Evolutionary conservation across 73 alveolate species (phyloP), one percentile per base, ranked within the genome.

Genomic region (Uronychia setigera): DNA sequence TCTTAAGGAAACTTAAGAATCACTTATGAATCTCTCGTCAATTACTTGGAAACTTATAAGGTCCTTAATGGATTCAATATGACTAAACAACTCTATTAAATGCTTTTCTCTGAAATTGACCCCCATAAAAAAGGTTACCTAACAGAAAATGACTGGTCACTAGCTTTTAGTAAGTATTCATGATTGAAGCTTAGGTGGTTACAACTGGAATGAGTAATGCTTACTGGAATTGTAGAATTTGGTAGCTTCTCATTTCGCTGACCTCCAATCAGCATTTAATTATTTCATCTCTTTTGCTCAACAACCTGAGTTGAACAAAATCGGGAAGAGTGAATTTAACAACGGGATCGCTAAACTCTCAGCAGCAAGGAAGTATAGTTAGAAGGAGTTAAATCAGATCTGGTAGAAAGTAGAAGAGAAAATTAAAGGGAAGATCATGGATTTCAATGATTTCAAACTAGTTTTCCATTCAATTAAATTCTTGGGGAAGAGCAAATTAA

Each of bases 111-210:
- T 28, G 92, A 89, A 34, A 58, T 96, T 67, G 99, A 96, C 79
- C 90, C 98, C 19, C 98, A 96, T 80, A 95, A 92, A 80, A 96
- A 96, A 80, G 99, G 98, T 1, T 96, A 94, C 60, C 74, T 96
- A 28, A 86, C 97, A 0, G 92, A 94, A 60, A 58, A 83, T 29
- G 99, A 96, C 92, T 96, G 96, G 95, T 58, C 34, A 34, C 86
- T 79, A 32, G 95, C 94, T 0, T 92, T 88, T 77, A 82, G 95
- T 74, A 79, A 77, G 34, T 5, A 11, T n/a, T n/a, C n/a, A n/a
- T 5, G 67, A 11, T 46, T 46, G 5, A 19, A 46, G n/a, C n/a
- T 11, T 19, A 46, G 89, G 91, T 29, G 83, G 87, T 31, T 93
- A 79, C 86, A 86, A 93, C 77, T 85, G 93, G 91, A 83, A 89